phyloP scores from a whole-genome alignment of 441 rosid species.

The Bocquillonia castaneifolia region DNA sequence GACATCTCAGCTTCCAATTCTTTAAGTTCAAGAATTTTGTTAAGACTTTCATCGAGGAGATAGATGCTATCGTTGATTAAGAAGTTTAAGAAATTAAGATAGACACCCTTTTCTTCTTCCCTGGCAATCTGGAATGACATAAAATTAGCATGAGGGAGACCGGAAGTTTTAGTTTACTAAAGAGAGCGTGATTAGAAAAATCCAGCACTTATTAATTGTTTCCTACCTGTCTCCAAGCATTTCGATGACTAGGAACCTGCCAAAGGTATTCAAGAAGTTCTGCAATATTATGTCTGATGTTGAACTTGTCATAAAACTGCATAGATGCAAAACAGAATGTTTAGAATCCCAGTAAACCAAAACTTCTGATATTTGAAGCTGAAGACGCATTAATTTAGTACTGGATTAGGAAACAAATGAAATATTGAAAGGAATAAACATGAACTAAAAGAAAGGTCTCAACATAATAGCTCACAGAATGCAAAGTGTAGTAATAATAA shows the following conservation, averaged over 20 bases:
- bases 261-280: conserved; percentile 97
- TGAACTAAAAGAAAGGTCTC: not conserved
- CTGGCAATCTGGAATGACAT: conserved; percentile 76
- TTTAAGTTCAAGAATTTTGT: conserved; percentile 94
- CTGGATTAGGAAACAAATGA: not conserved
- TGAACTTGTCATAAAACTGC: conserved; percentile 98
- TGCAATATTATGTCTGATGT: conserved; percentile 95
- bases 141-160: conserved; percentile 5
- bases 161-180: conserved; percentile 1
- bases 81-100: conserved; percentile 94
- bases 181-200: conserved; percentile 4
- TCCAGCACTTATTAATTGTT: conserved; percentile 7
- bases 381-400: not conserved
- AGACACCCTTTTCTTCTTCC: conserved; percentile 99
- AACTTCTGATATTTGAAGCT: not conserved
- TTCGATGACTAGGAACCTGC: conserved; percentile 98
- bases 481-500: not conserved
- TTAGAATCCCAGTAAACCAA: not conserved
- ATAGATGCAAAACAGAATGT: conserved; percentile 19
- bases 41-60: conserved; percentile 97
- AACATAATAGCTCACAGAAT: not conserved
- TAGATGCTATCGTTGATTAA: conserved; percentile 94
- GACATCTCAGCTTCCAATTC: conserved; percentile 96
- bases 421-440: not conserved
- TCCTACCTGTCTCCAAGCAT: conserved; percentile 89